Percentiles rank a stretch among this genome's conserved stretches.
Evolutionary conservation across 1,284 basidiomycete species (phyloP).

Genomic region (Cryptococcus jaspeensis): DNA sequence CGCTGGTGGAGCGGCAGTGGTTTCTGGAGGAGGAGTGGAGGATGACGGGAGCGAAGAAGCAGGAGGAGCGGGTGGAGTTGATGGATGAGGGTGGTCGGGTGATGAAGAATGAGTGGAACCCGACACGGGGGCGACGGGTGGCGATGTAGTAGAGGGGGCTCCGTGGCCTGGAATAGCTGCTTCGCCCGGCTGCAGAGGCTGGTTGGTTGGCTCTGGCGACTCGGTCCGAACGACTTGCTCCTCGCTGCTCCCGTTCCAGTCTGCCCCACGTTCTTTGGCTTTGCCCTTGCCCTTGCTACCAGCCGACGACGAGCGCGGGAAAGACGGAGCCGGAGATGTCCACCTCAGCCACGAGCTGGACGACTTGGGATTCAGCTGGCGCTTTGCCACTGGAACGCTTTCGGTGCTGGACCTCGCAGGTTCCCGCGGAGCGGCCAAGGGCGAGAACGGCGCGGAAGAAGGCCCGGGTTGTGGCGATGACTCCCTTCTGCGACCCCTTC

Average conservation of each 20-base stretch:
- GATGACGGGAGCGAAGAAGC: not conserved
- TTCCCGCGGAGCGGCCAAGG: not conserved
- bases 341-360: conserved; percentile 43
- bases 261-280: conserved; percentile 14
- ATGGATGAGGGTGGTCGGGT: not conserved
- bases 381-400: not conserved
- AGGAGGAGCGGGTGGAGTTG: not conserved
- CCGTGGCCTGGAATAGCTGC: not conserved
- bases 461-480: conserved; percentile 19
- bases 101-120: too few species aligned
- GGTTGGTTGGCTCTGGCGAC: not conserved
- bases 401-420: not conserved
- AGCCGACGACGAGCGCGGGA: conserved; percentile 24
- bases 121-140: not conserved
- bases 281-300: conserved; percentile 37
- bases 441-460: conserved; percentile 5
- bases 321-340: conserved; percentile 37
- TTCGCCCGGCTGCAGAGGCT: not conserved
- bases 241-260: not conserved
- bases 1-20: too few species aligned
- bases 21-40: not conserved
- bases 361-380: conserved; percentile 38
- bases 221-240: not conserved
- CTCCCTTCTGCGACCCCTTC: not conserved
- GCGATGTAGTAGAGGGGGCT: not conserved